Base-by-base conservation (phyloP, 352 stramenopile genomes). In the Bremia lactucae region DNA sequence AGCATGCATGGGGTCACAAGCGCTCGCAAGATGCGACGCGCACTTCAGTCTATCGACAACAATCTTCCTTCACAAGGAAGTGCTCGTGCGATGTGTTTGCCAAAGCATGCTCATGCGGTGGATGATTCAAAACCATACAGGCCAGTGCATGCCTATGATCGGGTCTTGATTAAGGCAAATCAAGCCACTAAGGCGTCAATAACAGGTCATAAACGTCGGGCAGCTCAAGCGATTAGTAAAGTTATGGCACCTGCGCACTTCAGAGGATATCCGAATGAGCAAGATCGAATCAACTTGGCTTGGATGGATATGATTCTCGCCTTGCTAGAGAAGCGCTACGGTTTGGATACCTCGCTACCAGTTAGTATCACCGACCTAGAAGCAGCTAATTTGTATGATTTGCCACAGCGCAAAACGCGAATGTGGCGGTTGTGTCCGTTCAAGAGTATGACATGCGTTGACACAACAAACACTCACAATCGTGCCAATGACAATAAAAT, bases 271-370 rank as follows among this genome's bases (percentile, higher is more conserved):
- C 49, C 43, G 6, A 42, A 64, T 15, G 42, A 29, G 2, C 36
- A 56, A 18, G 53, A 68, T 36, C 58, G 63, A 15, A 72, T 85
- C 41, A 91, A 88, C 49, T 45, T 82, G 19, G 78, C 78, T 34
- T 91, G 78, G 78, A 78, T 87, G 49, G 78, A 91, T 45, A 91
- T 91, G 78, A 69, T 87, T 37, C 52, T 86, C 10, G 68, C 70
- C 2, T 50, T 91, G 8, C 46, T 88, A 15, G 71, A 84, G 52
- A 76, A 62, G 46, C 73, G 71, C 50, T 87, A 87, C 55, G 46
- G 42, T 8, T 29, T 35, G 14, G 31, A 42, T 3, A 37, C 61
- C 18, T 45, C 57, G 34, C 33, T 64, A 13, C 67, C 71, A 8
- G 53, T 83, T 16, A 56, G 47, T 26, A 19, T 82, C 3, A 49